phyloP scores from a whole-genome alignment of 2,329 filamentous ascomycete genomes.

The Cercospora zeina region DNA sequence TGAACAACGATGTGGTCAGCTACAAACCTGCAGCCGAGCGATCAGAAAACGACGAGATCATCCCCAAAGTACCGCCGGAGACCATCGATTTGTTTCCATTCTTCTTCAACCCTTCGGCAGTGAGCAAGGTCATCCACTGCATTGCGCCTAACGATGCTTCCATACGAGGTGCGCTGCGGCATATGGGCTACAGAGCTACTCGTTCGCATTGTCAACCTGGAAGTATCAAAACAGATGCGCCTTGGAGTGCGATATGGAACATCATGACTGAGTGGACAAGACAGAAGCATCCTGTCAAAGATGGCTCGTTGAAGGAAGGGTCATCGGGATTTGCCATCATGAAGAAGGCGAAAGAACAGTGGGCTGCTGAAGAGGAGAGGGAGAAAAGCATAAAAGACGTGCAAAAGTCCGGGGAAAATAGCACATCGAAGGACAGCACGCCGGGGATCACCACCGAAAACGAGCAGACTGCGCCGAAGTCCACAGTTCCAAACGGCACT shows the following conservation, averaged over 20 bases:
- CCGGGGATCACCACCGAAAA: conserved; percentile 29
- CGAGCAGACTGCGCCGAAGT: background rate
- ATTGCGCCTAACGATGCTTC: conserved; percentile 75
- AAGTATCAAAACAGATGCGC: conserved; percentile 90
- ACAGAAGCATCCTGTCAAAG: conserved; percentile 76
- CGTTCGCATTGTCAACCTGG: conserved; percentile 87
- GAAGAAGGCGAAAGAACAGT: conserved; percentile 37
- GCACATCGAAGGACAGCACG: conserved; percentile 21
- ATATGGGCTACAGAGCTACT: conserved; percentile 78
- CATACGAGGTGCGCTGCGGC: conserved; percentile 75
- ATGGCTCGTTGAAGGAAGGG: conserved; percentile 66
- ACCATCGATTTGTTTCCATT: conserved; percentile 75
- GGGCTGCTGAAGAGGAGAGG: conserved; percentile 70
- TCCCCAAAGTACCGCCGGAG: conserved; percentile 59
- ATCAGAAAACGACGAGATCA: conserved; percentile 25
- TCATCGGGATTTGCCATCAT: conserved; percentile 69
- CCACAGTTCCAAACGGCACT: conserved; percentile 30
- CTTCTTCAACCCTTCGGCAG: conserved; percentile 74
- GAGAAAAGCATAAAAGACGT: conserved; percentile 40
- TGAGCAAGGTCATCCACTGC: conserved; percentile 77
- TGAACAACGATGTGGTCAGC: conserved; percentile 31
- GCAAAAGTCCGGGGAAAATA: conserved; percentile 33
- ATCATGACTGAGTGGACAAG: conserved; percentile 89
- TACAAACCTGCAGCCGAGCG: conserved; percentile 15
- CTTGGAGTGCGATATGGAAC: conserved; percentile 88